phyloP scores from a whole-genome alignment of 176 grass and related monocot species.

The Guadua angustifolia region DNA sequence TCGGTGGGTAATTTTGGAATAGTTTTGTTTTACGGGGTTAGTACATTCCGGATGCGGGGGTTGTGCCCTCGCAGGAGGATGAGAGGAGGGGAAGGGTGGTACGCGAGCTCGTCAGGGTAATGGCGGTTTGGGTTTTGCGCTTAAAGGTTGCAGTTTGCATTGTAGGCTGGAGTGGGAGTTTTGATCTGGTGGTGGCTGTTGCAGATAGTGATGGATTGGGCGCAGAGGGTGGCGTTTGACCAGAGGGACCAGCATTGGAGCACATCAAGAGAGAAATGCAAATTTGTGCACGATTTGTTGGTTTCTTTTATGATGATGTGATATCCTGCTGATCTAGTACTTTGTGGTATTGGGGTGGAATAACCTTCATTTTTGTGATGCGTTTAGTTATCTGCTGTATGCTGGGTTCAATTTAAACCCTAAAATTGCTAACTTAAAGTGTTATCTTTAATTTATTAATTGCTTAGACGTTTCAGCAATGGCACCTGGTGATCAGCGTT shows the following conservation, averaged over 20 bases:
- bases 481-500: not conserved
- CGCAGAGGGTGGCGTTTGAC: constrained; percentile 59
- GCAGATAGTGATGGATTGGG: constrained; percentile 76
- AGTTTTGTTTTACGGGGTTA: constrained; percentile 42
- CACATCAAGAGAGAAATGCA: constrained; percentile 42
- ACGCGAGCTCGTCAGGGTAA: constrained; percentile 63
- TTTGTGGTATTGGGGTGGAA: constrained; percentile 30
- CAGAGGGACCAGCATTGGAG: constrained; percentile 38
- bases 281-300: constrained; percentile 33
- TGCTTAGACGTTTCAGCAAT: constrained; percentile 1
- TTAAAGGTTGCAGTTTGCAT: constrained; percentile 34
- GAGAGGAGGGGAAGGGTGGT: constrained; percentile 56
- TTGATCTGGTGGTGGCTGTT: constrained; percentile 30
- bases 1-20: constrained; percentile 35
- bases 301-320: constrained; percentile 17
- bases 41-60: constrained; percentile 54
- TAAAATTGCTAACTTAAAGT: constrained; percentile 8
- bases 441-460: not conserved
- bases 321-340: constrained; percentile 18
- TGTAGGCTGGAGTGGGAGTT: constrained; percentile 1
- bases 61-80: constrained; percentile 58
- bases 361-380: constrained; percentile 25
- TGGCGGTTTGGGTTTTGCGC: constrained; percentile 17
- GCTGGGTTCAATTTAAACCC: constrained; percentile 13
- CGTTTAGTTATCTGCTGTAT: constrained; percentile 33